Conservation (phyloP, 306 rosid genomes). For the Pyrus pyrifolia region DNA sequence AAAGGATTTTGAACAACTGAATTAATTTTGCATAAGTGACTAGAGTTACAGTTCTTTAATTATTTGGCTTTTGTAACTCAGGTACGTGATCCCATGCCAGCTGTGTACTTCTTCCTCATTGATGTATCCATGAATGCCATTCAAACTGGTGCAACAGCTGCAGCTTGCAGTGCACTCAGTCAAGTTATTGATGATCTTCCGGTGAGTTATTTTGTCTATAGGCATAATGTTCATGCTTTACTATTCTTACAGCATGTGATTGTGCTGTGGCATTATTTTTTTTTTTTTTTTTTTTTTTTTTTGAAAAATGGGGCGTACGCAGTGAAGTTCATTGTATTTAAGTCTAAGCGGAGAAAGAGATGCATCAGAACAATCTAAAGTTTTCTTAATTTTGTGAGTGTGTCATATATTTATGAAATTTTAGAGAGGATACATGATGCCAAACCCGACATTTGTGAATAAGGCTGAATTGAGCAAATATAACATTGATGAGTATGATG, state of each 20-base stretch:
- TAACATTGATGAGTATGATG: background rate
- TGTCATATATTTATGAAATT: background rate
- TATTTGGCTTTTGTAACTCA: slow-evolving; percentile 19
- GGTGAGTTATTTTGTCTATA: slow-evolving; percentile 46
- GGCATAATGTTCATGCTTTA: background rate
- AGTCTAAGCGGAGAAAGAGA: background rate
- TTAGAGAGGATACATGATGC: background rate
- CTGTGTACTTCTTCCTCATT: slow-evolving; percentile 86
- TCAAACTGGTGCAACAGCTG: slow-evolving; percentile 99
- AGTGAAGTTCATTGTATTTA: background rate
- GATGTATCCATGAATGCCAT: slow-evolving; percentile 97
- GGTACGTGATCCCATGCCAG: slow-evolving; percentile 99
- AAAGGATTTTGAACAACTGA: background rate
- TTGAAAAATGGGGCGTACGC: background rate
- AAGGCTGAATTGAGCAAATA: background rate
- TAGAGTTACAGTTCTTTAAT: background rate
- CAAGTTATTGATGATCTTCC: slow-evolving; percentile 92
- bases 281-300: background rate
- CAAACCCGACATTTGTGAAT: background rate
- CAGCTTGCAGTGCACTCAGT: slow-evolving; percentile 96
- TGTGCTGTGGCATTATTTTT: background rate
- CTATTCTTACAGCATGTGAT: background rate
- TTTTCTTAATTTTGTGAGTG: background rate
- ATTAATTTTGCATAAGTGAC: background rate
- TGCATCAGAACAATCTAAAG: background rate